Evolutionary conservation across 306 rosid genomes (phyloP).

Genomic region (Heteromeles arbutifolia): DNA sequence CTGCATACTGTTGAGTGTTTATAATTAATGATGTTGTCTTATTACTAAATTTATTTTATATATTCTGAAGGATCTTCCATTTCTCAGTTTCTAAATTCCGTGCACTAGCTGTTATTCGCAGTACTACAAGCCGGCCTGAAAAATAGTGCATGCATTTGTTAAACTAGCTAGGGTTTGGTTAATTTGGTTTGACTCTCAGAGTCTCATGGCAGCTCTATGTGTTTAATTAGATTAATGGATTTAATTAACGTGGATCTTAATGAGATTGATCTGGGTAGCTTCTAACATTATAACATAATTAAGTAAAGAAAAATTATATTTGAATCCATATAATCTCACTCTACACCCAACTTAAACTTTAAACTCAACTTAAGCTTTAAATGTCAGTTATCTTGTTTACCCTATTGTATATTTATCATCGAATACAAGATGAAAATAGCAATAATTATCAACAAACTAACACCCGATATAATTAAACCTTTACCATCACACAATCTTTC

Average conservation of each 20-base stretch:
- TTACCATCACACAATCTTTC: too few species aligned
- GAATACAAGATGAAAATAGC: too few species aligned
- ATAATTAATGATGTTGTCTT: neutral
- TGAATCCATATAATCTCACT: too few species aligned
- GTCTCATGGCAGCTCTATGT: neutral
- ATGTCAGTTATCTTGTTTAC: too few species aligned
- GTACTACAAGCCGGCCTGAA: neutral
- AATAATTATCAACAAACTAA: neutral
- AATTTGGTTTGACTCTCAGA: neutral
- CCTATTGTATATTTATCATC: too few species aligned
- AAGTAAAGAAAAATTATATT: too few species aligned
- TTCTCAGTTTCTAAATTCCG: neutral
- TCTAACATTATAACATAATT: too few species aligned
- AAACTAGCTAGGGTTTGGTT: neutral
- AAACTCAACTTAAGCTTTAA: too few species aligned
- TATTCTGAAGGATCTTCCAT: conserved; percentile 2
- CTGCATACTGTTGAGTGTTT: neutral
- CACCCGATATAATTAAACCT: too few species aligned
- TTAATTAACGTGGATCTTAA: neutral
- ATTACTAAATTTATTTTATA: neutral
- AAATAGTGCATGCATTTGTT: neutral
- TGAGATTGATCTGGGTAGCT: neutral
- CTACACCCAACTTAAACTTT: too few species aligned
- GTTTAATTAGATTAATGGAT: neutral
- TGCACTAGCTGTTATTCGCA: neutral